phyloP scores from a whole-genome alignment of 768 basidiomycete genomes.

The Chalciporus sphaerocephalus region DNA sequence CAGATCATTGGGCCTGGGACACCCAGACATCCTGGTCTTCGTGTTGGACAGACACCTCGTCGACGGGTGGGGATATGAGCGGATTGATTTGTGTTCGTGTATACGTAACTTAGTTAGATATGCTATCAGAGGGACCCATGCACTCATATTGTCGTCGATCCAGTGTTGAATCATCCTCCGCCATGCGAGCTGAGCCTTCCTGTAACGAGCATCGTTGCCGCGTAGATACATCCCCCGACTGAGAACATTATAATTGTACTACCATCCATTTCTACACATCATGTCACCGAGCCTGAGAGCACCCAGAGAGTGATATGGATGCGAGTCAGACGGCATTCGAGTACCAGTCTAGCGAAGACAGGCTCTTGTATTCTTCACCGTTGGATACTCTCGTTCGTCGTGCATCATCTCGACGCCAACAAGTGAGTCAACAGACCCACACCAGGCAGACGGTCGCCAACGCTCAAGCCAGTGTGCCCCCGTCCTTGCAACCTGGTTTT shows the following conservation, averaged over 20 bases:
- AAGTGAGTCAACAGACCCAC: conserved; percentile 5
- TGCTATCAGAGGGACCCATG: neutral
- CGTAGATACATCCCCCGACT: conserved; percentile 9
- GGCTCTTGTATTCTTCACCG: conserved; percentile 46
- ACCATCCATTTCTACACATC: neutral
- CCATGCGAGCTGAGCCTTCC: conserved; percentile 3
- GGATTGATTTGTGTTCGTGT: neutral
- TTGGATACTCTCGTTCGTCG: conserved; percentile 53
- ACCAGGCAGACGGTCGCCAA: neutral
- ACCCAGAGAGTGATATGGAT: conserved; percentile 20
- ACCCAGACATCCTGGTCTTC: conserved; percentile 64
- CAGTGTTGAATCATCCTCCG: too few species aligned
- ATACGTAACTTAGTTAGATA: neutral
- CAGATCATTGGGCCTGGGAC: conserved; percentile 80
- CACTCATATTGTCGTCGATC: neutral
- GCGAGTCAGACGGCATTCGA: conserved; percentile 13
- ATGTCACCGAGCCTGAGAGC: conserved; percentile 10
- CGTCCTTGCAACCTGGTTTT: conserved; percentile 11
- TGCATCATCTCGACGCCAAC: conserved; percentile 44
- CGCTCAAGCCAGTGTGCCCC: neutral
- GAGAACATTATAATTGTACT: neutral
- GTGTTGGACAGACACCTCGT: conserved; percentile 73
- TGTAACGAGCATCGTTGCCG: conserved; percentile 6
- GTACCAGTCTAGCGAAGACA: conserved; percentile 21
- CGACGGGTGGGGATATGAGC: conserved; percentile 62